phyloP scores from a whole-genome alignment of 2,329 filamentous ascomycete species.

The Anisogramma anomala region DNA sequence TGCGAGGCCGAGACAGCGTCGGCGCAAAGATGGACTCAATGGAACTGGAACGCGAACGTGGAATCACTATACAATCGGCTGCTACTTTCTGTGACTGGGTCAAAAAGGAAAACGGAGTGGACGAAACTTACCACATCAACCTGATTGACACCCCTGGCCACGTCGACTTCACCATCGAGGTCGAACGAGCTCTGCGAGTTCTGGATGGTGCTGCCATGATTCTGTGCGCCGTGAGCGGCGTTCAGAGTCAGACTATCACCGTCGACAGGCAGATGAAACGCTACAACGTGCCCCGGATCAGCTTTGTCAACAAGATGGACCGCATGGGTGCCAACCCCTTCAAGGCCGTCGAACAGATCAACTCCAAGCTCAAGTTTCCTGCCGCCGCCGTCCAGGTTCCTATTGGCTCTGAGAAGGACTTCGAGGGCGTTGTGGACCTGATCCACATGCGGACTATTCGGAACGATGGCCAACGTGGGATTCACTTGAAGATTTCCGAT shows the following conservation, averaged over 20 bases:
- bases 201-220: constrained; percentile 98
- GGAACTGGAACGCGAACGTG: constrained; percentile 96
- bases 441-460: constrained; percentile 89
- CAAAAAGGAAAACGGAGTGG: constrained; percentile 71
- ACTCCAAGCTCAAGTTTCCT: constrained; percentile 83
- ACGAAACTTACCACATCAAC: constrained; percentile 93
- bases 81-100: constrained; percentile 97
- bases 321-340: constrained; percentile 97
- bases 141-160: constrained; percentile 97
- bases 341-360: constrained; percentile 96
- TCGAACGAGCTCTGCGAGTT: constrained; percentile 87
- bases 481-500: constrained; percentile 62
- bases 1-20: constrained; percentile 84
- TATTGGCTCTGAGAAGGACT: constrained; percentile 84
- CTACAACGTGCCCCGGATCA: constrained; percentile 91
- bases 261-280: constrained; percentile 98
- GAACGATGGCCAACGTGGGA: constrained; percentile 75
- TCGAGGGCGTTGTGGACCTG: constrained; percentile 84
- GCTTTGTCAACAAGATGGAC: constrained; percentile 99
- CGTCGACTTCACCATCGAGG: constrained; percentile 98
- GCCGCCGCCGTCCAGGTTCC: constrained; percentile 91
- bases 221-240: constrained; percentile 89
- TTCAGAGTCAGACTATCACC: constrained; percentile 96
- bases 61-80: constrained; percentile 97
- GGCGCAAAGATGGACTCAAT: constrained; percentile 99